Evolutionary conservation across 305 asterid genomes (phyloP), one percentile per base, ranked within the genome.

Genomic region (Ruellia speciosa): DNA sequence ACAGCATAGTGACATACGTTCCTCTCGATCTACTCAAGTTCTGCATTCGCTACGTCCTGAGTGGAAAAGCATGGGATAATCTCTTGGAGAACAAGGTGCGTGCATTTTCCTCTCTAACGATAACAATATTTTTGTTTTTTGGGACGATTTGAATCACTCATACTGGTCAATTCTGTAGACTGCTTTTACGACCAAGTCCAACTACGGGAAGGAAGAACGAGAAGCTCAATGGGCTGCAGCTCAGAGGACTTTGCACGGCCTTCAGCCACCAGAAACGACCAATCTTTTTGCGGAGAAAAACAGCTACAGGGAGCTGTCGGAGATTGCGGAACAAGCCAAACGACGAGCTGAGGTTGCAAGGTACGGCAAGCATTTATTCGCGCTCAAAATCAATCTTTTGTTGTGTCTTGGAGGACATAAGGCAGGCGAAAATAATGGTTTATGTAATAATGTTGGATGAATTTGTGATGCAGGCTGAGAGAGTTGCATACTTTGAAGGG

Each of bases 1-100:
- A 79, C 40, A 89, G 81, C 57, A 2, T 84, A 11, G 74, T 86
- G 37, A 80, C 86, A 5, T 89, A 86, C 41, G 0, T 86, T 19
- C 88, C 89, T 9, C 97, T 89, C 3, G 97, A 89, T 71, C 16
- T 83, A 12, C 71, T 89, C 61, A 89, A 89, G 72, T 89, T 89
- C 78, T 64, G 81, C 73, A 85, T 78, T 63, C 85, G 95, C 62
- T 89, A 89, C 7, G 73, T 78, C 11, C 70, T 86, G 64, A 89
- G 97, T 57, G 94, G 95, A 60, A 80, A 78, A 63, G 95, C 95
- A 0, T 89, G 97, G 97, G 84, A 78, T 53, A 78, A 75, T 64
- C 77, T 81, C 18, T 61, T 81, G 63, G 82, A 81, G 72, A 73
- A 73, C 56, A 75, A 64, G 78, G 84, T 81, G 65, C 16, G 11